Percentiles rank a stretch among this genome's conserved stretches.
Conservation (phyloP, 1,284 basidiomycete species). For the Mycosarcoma mackinlayi region DNA sequence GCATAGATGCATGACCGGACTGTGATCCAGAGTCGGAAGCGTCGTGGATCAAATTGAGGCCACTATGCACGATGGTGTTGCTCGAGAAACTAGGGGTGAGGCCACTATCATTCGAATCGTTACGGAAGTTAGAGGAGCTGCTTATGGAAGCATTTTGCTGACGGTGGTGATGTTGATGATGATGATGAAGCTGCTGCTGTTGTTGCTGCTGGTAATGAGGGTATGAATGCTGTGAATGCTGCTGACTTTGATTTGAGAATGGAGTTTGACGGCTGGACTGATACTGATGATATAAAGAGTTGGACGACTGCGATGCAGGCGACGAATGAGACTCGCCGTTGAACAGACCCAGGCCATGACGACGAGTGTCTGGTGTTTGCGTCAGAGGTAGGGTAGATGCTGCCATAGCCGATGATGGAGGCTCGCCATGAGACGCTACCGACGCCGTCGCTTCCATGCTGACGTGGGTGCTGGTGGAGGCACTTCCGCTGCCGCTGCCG, state of each 20-base stretch:
- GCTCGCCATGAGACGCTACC: constrained; percentile 5
- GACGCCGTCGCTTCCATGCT: constrained; percentile 21
- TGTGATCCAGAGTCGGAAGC: constrained; percentile 11
- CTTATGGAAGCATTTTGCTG: constrained; percentile 30
- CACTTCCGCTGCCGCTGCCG: constrained; percentile 9
- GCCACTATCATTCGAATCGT: constrained; percentile 30
- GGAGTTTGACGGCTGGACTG: constrained; percentile 17
- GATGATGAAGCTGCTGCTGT: constrained; percentile 2
- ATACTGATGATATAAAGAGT: constrained; percentile 24
- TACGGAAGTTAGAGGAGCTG: constrained; percentile 27
- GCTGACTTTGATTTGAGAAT: constrained; percentile 5
- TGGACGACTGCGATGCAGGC: constrained; percentile 16
- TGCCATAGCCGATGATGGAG: constrained; percentile 18
- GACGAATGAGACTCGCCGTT: constrained; percentile 26
- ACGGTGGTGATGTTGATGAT: constrained; percentile 11
- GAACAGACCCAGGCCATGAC: constrained; percentile 22
- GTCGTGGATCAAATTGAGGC: constrained; percentile 20
- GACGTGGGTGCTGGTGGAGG: constrained; percentile 23
- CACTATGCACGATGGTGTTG: constrained; percentile 23
- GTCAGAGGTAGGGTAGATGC: constrained; percentile 1
- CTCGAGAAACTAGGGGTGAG: constrained; percentile 27
- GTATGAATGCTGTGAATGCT: constrained; percentile 12
- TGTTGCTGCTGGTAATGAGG: constrained; percentile 18
- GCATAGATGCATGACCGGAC: constrained; percentile 6
- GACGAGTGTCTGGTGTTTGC: constrained; percentile 23